Percentiles rank a stretch among this genome's conserved stretches.
phyloP scores from a whole-genome alignment of 768 basidiomycete genomes.

The Mycena leptocephala region DNA sequence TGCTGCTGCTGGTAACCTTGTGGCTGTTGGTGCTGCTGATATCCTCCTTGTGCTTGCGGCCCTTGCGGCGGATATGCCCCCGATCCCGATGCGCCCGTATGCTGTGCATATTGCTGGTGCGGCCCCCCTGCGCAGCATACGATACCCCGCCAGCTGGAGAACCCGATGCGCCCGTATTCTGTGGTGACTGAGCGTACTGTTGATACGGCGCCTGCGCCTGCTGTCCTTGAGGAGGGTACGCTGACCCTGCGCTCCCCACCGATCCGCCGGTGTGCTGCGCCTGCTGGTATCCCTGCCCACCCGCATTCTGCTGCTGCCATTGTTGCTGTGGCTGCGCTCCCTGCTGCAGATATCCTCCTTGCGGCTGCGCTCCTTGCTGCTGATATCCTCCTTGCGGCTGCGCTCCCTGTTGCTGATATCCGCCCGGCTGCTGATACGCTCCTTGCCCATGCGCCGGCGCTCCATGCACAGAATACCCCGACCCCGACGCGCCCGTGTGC shows the following conservation, averaged over 20 bases:
- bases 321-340: slow-evolving; percentile 6
- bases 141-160: slow-evolving; percentile 6
- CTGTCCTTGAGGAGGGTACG: slow-evolving; percentile 20
- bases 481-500: slow-evolving; percentile 4
- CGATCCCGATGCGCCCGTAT: too few relatives aligned
- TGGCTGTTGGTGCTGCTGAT: not conserved
- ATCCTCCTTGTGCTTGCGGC: too few relatives aligned
- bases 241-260: not conserved
- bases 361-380: slow-evolving; percentile 1
- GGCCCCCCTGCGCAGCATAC: not conserved
- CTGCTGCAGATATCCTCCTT: slow-evolving; percentile 9
- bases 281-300: slow-evolving; percentile 11
- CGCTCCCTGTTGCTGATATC: slow-evolving; percentile 19
- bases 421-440: not conserved
- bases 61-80: too few relatives aligned
- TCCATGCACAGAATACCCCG: slow-evolving; percentile 17
- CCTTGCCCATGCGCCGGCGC: too few relatives aligned
- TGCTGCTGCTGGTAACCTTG: not conserved
- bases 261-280: slow-evolving; percentile 27
- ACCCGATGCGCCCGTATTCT: slow-evolving; percentile 15
- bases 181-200: not conserved
- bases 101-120: too few relatives aligned
- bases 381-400: not conserved
- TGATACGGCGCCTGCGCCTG: slow-evolving; percentile 30
- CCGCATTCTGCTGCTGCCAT: slow-evolving; percentile 30